Percentiles rank a stretch among this genome's conserved stretches.
These are phyloP conservation scores for Sarocladium oryzae DNA, from an alignment of 2,329 filamentous ascomycete genomes.

Conservation along the genomic window DNA sequence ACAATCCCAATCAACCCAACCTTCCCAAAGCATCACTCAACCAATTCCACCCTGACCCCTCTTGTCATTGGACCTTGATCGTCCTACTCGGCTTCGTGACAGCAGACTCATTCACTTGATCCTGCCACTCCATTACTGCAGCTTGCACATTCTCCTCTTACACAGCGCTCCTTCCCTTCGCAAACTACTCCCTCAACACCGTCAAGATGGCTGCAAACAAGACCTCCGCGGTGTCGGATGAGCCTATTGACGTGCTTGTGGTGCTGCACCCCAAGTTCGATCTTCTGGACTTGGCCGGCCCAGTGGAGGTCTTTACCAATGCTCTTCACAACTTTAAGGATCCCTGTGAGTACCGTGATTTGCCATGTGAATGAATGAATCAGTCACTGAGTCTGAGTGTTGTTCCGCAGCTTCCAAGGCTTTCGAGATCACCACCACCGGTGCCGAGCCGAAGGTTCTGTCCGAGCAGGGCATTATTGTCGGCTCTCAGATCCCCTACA, in stretches of 20 bases:
- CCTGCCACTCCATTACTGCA: constrained; percentile 9
- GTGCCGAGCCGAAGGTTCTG: constrained; percentile 46
- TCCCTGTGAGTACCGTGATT: constrained; percentile 33
- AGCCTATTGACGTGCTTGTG: constrained; percentile 55
- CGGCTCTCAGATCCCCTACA: constrained; percentile 69
- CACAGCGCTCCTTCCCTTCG: constrained; percentile 13
- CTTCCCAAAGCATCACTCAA: constrained; percentile 1
- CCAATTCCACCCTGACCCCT: constrained; percentile 7
- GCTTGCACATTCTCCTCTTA: constrained; percentile 13
- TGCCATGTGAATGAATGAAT: neutral
- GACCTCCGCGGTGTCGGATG: constrained; percentile 51
- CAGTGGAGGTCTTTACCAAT: constrained; percentile 43
- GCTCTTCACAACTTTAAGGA: constrained; percentile 49
- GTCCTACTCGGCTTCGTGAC: neutral
- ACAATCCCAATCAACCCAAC: constrained; percentile 14
- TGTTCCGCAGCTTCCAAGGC: constrained; percentile 41
- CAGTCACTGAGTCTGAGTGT: constrained; percentile 7
- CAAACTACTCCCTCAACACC: constrained; percentile 22
- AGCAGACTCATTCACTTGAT: constrained; percentile 10
- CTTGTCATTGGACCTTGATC: constrained; percentile 1
- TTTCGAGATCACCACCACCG: constrained; percentile 52
- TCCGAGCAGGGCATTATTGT: constrained; percentile 61
- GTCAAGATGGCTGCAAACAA: constrained; percentile 51
- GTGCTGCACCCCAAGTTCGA: constrained; percentile 55
- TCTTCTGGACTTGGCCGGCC: constrained; percentile 51